Evolutionary conservation across 345 rosid species (phyloP).

Genomic region (Capsella bursapastoris): DNA sequence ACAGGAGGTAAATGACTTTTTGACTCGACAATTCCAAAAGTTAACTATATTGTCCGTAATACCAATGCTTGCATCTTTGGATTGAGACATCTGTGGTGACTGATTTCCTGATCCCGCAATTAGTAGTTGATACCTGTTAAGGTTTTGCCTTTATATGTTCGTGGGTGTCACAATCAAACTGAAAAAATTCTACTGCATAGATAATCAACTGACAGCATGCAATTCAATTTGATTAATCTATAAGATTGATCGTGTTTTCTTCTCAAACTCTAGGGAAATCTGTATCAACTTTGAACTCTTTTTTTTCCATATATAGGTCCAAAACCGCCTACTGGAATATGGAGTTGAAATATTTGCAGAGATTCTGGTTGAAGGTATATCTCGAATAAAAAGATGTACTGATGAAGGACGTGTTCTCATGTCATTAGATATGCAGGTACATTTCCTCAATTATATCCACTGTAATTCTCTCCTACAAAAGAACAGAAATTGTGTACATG

Average conservation of each 20-base stretch:
- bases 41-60: background rate
- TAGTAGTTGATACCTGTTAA: constrained; percentile 6
- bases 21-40: constrained; percentile 14
- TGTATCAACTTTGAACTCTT: background rate
- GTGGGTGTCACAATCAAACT: constrained; percentile 5
- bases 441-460: background rate
- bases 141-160: background rate
- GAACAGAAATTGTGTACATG: constrained; percentile 8
- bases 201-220: background rate
- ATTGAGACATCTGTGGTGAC: constrained; percentile 6
- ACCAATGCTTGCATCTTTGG: constrained; percentile 4
- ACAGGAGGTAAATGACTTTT: constrained; percentile 68
- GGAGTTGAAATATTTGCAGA: constrained; percentile 93
- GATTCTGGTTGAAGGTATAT: constrained; percentile 89
- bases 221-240: constrained; percentile 15
- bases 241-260: constrained; percentile 7
- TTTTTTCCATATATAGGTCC: constrained; percentile 54
- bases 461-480: constrained; percentile 3
- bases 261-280: constrained; percentile 10
- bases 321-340: constrained; percentile 71
- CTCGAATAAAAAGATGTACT: constrained; percentile 88
- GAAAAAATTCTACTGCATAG: constrained; percentile 1
- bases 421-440: constrained; percentile 95
- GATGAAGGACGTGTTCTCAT: constrained; percentile 97
- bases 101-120: background rate